A percentile compares a stretch with the other conserved stretches of the same genome.
Evolutionary conservation across 2,329 filamentous ascomycete species (phyloP).

Genomic region (Penicillium carneum): DNA sequence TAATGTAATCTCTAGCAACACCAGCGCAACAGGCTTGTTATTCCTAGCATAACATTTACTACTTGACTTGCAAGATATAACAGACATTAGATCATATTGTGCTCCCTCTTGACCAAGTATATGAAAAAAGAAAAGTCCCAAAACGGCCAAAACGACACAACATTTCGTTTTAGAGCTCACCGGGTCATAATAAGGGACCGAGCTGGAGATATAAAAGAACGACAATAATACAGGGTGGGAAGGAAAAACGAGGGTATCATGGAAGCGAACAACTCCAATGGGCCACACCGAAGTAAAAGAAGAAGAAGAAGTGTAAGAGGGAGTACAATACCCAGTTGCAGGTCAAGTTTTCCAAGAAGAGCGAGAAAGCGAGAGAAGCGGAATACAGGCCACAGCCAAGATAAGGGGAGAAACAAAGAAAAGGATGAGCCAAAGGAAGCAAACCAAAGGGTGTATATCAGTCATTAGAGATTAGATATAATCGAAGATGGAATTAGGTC

Average conservation of each 20-base stretch:
- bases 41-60: background rate
- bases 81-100: slow-evolving; percentile 2
- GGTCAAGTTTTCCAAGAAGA: background rate
- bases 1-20: background rate
- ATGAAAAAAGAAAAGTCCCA: slow-evolving; percentile 1
- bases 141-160: background rate
- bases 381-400: slow-evolving; percentile 1
- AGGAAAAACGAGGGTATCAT: slow-evolving; percentile 20
- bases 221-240: slow-evolving; percentile 15
- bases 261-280: slow-evolving; percentile 19
- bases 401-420: background rate
- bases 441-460: slow-evolving; percentile 26
- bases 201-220: slow-evolving; percentile 3
- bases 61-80: background rate
- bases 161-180: background rate
- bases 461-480: slow-evolving; percentile 38
- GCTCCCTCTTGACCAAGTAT: slow-evolving; percentile 1
- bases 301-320: background rate
- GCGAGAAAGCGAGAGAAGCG: slow-evolving; percentile 4
- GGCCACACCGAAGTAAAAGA: slow-evolving; percentile 6
- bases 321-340: background rate
- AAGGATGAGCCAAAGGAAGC: slow-evolving; percentile 6
- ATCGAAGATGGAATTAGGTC: slow-evolving; percentile 18
- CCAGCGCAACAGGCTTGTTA: too few species aligned
- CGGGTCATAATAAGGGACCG: background rate